A percentile compares a stretch with the other conserved stretches of the same genome.
These are phyloP conservation scores for Beauveria sp. DNA, from an alignment of 2,329 filamentous ascomycete genomes.

Conservation along the genomic window DNA sequence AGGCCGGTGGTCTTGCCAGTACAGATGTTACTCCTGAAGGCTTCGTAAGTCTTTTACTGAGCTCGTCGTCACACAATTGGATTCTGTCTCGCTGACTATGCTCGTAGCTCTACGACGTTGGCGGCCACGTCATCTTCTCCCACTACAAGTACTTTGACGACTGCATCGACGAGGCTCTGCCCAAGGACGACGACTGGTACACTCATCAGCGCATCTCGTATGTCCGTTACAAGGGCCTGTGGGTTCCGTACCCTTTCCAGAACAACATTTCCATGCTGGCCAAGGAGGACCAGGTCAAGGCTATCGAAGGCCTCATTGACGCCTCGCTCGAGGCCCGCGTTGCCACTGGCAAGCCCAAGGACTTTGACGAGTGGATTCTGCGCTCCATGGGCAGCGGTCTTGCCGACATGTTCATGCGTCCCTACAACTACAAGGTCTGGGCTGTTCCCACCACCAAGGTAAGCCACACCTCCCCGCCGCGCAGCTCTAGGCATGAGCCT, in stretches of 20 bases:
- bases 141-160: slow-evolving; percentile 99
- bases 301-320: slow-evolving; percentile 93
- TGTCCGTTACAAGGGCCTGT: slow-evolving; percentile 90
- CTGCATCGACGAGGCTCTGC: slow-evolving; percentile 93
- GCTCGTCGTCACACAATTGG: slow-evolving; percentile 1
- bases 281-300: slow-evolving; percentile 93
- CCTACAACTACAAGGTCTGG: slow-evolving; percentile 99
- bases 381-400: slow-evolving; percentile 84
- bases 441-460: slow-evolving; percentile 96
- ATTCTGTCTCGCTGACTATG: slow-evolving; percentile 12
- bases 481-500: background rate
- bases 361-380: slow-evolving; percentile 98
- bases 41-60: slow-evolving; percentile 65
- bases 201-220: slow-evolving; percentile 98
- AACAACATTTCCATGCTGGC: slow-evolving; percentile 99
- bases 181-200: slow-evolving; percentile 92
- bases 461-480: slow-evolving; percentile 23
- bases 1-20: slow-evolving; percentile 88
- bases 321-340: slow-evolving; percentile 82
- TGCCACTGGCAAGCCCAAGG: slow-evolving; percentile 82
- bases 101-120: slow-evolving; percentile 88
- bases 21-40: slow-evolving; percentile 94
- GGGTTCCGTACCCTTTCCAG: slow-evolving; percentile 99
- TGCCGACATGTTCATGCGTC: slow-evolving; percentile 95
- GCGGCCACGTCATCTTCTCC: slow-evolving; percentile 97